phyloP scores from a whole-genome alignment of 129 eudicot species.

The Artemisia tridentata region DNA sequence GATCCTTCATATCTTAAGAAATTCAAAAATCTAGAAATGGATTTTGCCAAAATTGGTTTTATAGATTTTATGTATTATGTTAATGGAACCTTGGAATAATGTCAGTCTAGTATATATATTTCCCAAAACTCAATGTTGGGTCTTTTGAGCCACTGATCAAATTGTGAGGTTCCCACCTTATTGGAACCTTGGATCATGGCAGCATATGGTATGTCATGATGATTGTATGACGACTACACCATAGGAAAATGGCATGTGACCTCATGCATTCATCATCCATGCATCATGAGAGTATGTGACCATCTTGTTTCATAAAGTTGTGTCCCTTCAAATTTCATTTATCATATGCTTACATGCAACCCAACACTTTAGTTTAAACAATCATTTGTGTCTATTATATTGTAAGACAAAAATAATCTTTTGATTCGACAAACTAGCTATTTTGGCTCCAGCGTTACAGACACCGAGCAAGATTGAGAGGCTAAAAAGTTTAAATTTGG shows the following conservation, averaged over 20 bases:
- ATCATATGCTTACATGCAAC: background rate
- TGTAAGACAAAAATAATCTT: background rate
- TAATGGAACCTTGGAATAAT: background rate
- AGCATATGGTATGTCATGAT: constrained; percentile 24
- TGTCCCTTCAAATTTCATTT: background rate
- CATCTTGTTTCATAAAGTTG: constrained; percentile 1
- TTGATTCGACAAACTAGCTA: background rate
- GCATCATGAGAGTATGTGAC: constrained; percentile 8
- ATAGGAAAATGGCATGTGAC: constrained; percentile 15
- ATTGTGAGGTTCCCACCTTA: constrained; percentile 3
- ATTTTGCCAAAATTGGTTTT: background rate
- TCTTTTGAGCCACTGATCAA: constrained; percentile 18
- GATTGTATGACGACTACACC: constrained; percentile 25
- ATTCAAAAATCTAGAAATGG: no score
- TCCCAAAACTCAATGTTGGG: background rate
- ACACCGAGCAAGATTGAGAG: constrained; percentile 6
- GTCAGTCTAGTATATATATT: background rate
- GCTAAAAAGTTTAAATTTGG: background rate
- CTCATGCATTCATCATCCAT: constrained; percentile 27
- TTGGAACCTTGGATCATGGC: constrained; percentile 24
- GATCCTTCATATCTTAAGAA: no score
- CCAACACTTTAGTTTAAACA: constrained; percentile 15
- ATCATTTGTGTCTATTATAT: background rate
- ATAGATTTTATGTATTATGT: background rate
- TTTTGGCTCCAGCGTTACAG: background rate